These are phyloP conservation scores for Cercospora janseana DNA, from an alignment of 2,329 filamentous ascomycete genomes.

Conservation along the genomic window DNA sequence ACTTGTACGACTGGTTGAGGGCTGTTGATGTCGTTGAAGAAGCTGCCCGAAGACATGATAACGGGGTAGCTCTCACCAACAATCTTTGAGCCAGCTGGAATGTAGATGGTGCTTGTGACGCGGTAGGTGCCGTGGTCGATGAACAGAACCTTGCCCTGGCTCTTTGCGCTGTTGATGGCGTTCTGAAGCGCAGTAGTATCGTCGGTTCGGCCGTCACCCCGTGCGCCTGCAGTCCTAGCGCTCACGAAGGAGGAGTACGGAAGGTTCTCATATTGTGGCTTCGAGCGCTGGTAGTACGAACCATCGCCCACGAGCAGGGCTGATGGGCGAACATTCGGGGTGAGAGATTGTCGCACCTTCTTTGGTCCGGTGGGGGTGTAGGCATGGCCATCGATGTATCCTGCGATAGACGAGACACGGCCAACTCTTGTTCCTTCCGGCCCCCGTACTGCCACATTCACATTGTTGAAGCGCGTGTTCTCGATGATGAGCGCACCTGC, in stretches of 20 bases:
- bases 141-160: conserved; percentile 59
- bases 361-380: conserved; percentile 48
- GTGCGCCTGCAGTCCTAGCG: conserved; percentile 43
- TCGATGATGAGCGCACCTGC: conserved; percentile 56
- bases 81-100: conserved; percentile 59
- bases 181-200: conserved; percentile 60
- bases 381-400: conserved; percentile 46
- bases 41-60: conserved; percentile 56
- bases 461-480: conserved; percentile 54
- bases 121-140: conserved; percentile 74
- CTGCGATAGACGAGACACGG: conserved; percentile 35
- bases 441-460: conserved; percentile 46
- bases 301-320: conserved; percentile 45
- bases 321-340: conserved; percentile 45
- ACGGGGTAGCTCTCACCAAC: conserved; percentile 60
- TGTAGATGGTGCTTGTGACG: conserved; percentile 63
- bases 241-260: conserved; percentile 45
- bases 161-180: conserved; percentile 53
- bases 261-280: conserved; percentile 54
- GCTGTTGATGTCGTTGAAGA: conserved; percentile 56
- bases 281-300: conserved; percentile 53
- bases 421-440: conserved; percentile 38
- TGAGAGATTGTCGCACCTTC: conserved; percentile 46
- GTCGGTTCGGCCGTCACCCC: conserved; percentile 57
- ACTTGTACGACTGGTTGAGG: conserved; percentile 67